These are phyloP conservation scores for Xylaria sp. DNA, from an alignment of 2,329 filamentous ascomycete species.

Conservation along the genomic window DNA sequence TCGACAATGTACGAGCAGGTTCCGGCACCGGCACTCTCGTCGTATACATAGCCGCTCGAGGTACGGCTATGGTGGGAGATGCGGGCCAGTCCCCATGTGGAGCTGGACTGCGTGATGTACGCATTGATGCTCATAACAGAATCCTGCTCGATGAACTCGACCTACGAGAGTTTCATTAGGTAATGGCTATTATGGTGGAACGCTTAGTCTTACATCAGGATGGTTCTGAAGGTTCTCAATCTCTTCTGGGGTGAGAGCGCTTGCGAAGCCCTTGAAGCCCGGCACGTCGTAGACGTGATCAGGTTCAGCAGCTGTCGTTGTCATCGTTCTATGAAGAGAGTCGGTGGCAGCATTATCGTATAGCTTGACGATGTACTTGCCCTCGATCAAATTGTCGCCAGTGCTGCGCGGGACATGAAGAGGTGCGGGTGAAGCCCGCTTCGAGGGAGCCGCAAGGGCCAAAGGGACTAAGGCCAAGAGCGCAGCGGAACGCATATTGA, in stretches of 20 bases:
- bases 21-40: conserved; percentile 53
- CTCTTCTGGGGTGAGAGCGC: conserved; percentile 55
- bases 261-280: conserved; percentile 56
- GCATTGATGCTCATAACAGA: conserved; percentile 48
- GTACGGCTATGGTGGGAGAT: conserved; percentile 55
- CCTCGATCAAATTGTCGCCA: conserved; percentile 46
- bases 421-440: conserved; percentile 47
- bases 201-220: conserved; percentile 51
- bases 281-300: conserved; percentile 49
- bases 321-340: conserved; percentile 49
- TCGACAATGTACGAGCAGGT: conserved; percentile 65
- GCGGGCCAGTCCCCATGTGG: conserved; percentile 58
- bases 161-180: conserved; percentile 40
- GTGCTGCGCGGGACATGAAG: conserved; percentile 45
- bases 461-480: conserved; percentile 45
- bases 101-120: conserved; percentile 49
- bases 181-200: conserved; percentile 21
- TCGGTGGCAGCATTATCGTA: conserved; percentile 50
- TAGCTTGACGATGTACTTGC: conserved; percentile 59
- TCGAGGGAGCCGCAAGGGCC: conserved; percentile 48
- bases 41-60: conserved; percentile 54
- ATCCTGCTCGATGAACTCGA: conserved; percentile 52
- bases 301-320: conserved; percentile 46
- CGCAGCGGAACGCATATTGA: conserved; percentile 44
- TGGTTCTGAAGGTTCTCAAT: conserved; percentile 54